Evolutionary conservation across 2,329 filamentous ascomycete genomes (phyloP), one percentile per base, ranked within the genome.

Genomic region (Dactylellina cionopaga): DNA sequence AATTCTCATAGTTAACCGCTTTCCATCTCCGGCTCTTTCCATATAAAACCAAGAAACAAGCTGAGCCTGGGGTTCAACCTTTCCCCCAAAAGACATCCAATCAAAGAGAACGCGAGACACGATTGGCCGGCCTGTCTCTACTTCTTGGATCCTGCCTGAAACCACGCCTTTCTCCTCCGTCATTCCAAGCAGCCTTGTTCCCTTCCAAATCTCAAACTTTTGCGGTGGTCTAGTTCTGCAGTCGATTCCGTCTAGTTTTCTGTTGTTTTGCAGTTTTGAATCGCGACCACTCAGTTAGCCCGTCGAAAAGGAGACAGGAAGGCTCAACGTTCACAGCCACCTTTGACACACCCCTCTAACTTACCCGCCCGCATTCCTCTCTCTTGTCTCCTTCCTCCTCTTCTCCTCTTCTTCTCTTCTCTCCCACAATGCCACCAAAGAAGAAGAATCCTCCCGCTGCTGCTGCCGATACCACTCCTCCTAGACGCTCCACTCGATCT

Each of bases 351-450:
- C 27, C 37, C 62, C 51, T 51, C 33, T 47, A 25, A 22, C 15
- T 19, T 39, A 44, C 43, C 39, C n/a, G 5, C 22, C 49, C 43
- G 37, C 58, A 47, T 31, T 19, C 41, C 51, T 47, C 41, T 25
- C 47, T 39, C 15, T 29, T 37, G 41, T 9, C 22, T 29, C 47
- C 29, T 35, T 37, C 27, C 19, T 56, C 33, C n/a, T 41, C 35
- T 10, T 55, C 22, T 39, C 19, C 27, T 27, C n/a, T n/a, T 33
- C 15, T 55, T 39, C 25, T 29, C 19, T 15, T 25, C 15, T 47
- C 22, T 25, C 43, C 43, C 68, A 64, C 52, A 43, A 72, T 72
- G 68, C 68, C 68, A 59, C 68, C 68, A n/a, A 65, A 33, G 59
- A 72, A 72, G 68, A 72, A 59, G 33, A 29, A 19, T 19, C 9